Evolutionary conservation across 805 yeast genomes (phyloP).

Genomic region (Candida succiphila): DNA sequence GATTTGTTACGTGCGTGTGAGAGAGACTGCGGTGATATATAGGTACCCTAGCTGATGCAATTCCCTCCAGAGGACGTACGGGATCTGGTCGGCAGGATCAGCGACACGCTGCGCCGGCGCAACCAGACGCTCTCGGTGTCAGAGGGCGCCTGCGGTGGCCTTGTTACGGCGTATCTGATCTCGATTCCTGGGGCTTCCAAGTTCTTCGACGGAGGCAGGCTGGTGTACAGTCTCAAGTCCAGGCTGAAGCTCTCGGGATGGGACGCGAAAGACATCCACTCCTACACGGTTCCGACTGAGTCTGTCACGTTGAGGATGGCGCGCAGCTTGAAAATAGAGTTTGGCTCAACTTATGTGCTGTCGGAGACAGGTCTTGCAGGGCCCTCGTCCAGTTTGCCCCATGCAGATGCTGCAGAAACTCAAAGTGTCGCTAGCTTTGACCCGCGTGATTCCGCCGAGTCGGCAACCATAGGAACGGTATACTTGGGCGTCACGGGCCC

Average conservation of each 20-base stretch:
- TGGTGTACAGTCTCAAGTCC: constrained; percentile 69
- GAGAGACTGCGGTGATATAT: not conserved
- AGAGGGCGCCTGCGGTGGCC: constrained; percentile 88
- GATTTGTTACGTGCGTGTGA: too few relatives aligned
- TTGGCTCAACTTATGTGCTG: constrained; percentile 74
- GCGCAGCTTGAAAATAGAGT: constrained; percentile 65
- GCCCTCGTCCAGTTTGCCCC: constrained; percentile 32
- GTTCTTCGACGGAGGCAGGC: constrained; percentile 77
- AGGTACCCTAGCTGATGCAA: too few relatives aligned
- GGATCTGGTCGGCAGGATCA: constrained; percentile 44
- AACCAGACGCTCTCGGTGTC: constrained; percentile 67
- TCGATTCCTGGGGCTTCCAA: constrained; percentile 79
- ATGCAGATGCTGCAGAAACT: too few relatives aligned
- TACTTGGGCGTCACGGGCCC: constrained; percentile 68
- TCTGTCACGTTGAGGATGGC: constrained; percentile 69
- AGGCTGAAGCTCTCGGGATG: constrained; percentile 71
- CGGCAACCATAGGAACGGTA: constrained; percentile 63
- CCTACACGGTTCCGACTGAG: constrained; percentile 77
- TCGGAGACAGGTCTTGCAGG: constrained; percentile 90
- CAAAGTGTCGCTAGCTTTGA: too few relatives aligned
- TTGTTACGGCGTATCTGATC: constrained; percentile 69
- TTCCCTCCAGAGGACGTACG: constrained; percentile 57
- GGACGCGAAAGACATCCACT: constrained; percentile 57
- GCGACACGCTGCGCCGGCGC: constrained; percentile 40
- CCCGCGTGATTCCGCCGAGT: too few relatives aligned